Conservation (phyloP, 768 basidiomycete species). For the Amyloporia xantha region DNA sequence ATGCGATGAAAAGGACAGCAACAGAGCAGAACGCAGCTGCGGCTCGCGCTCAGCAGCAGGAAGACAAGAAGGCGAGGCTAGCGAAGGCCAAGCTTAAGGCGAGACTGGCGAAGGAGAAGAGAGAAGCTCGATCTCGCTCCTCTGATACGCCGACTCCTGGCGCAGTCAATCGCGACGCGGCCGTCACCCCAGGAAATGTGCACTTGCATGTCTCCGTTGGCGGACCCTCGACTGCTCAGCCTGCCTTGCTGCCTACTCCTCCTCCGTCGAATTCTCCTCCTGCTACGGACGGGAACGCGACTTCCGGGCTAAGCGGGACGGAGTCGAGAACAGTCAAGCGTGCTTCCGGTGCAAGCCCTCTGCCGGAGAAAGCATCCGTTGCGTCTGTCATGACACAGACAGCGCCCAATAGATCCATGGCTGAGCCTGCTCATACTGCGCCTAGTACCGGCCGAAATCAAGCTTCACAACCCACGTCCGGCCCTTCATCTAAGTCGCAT, state of each 20-base stretch:
- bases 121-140: not conserved
- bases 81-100: not conserved
- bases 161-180: not conserved
- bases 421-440: not conserved
- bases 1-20: slow-evolving; percentile 1
- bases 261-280: not conserved
- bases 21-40: not conserved
- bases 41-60: not conserved
- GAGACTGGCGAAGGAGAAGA: slow-evolving; percentile 7
- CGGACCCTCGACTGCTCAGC: not conserved
- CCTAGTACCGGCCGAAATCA: too few relatives aligned
- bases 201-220: not conserved
- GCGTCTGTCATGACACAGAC: not conserved
- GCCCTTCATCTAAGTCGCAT: too few relatives aligned
- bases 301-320: not conserved
- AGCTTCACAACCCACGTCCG: not conserved
- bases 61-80: slow-evolving; percentile 1
- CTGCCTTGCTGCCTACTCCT: not conserved
- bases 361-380: not conserved
- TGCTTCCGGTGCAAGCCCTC: not conserved
- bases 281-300: not conserved
- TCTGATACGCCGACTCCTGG: not conserved
- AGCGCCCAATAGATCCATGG: not conserved
- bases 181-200: not conserved
- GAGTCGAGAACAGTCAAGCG: not conserved